A percentile compares a stretch with the other conserved stretches of the same genome.
phyloP scores from a whole-genome alignment of 2,329 filamentous ascomycete genomes.

The Xylariomycetidae sp. region DNA sequence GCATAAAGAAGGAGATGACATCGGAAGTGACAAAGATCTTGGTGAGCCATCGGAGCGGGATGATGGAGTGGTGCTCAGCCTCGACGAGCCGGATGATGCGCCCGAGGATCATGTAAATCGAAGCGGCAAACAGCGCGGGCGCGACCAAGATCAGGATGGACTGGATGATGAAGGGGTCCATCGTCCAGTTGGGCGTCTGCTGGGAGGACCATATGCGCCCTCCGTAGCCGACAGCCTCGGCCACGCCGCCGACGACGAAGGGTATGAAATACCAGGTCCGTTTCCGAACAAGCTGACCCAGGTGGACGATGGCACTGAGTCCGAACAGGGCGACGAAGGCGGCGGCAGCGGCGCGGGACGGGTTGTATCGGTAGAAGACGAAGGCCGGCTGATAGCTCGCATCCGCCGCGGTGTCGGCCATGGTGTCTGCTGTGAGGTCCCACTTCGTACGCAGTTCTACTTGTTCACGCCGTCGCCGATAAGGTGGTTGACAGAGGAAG shows the following conservation, averaged over 20 bases:
- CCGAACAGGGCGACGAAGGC: conserved; percentile 14
- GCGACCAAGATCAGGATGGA: conserved; percentile 18
- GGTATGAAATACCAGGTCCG: conserved; percentile 14
- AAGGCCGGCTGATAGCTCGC: no score
- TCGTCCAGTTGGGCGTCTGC: no score
- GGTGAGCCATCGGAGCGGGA: conserved; percentile 30
- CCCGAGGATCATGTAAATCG: conserved; percentile 33
- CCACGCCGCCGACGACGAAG: conserved; percentile 14
- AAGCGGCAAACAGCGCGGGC: conserved; percentile 24
- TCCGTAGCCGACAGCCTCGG: conserved; percentile 16
- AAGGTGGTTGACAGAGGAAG: no score
- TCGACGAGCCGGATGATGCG: conserved; percentile 24
- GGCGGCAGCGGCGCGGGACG: conserved; percentile 7
- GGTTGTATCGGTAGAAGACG: conserved; percentile 15
- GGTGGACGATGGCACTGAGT: conserved; percentile 8
- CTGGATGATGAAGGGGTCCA: conserved; percentile 18
- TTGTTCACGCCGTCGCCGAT: no score
- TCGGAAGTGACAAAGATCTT: conserved; percentile 42
- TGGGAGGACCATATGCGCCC: conserved; percentile 16
- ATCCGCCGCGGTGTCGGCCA: no score
- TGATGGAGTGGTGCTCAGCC: conserved; percentile 5
- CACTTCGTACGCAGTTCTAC: no score
- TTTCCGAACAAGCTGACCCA: conserved; percentile 8
- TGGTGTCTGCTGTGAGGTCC: no score
- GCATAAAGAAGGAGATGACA: conserved; percentile 36